A percentile compares a stretch with the other conserved stretches of the same genome.
Conservation (phyloP, 2,329 filamentous ascomycete species). For the Beauveria brongniartii region DNA sequence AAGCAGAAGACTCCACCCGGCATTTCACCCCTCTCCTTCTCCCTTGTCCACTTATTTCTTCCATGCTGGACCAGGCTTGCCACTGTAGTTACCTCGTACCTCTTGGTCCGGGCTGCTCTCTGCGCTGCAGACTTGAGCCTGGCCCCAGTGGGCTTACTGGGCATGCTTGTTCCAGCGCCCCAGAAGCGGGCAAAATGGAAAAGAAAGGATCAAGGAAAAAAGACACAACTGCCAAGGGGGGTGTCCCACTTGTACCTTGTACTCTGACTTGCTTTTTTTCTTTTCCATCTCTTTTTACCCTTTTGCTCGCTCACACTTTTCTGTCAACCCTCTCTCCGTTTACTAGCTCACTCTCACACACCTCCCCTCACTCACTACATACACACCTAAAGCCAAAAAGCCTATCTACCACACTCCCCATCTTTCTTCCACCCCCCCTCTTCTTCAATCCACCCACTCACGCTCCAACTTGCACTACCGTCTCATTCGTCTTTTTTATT, state of each 20-base stretch:
- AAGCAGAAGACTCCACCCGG: background rate
- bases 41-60: background rate
- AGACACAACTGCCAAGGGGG: background rate
- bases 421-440: background rate
- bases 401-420: constrained; percentile 3
- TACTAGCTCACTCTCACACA: background rate
- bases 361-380: background rate
- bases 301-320: background rate
- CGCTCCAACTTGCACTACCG: constrained; percentile 4
- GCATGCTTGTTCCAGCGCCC: background rate
- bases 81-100: background rate
- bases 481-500: constrained; percentile 9
- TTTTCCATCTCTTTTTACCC: background rate
- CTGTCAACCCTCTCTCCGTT: background rate
- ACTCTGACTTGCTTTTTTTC: background rate
- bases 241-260: constrained; percentile 1
- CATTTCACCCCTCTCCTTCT: background rate
- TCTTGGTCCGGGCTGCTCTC: background rate
- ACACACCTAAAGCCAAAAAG: background rate
- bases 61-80: background rate
- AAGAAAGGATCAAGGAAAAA: background rate
- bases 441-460: background rate
- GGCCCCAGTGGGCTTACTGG: background rate
- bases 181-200: background rate
- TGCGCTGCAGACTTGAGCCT: background rate